These are phyloP conservation scores for Salix koriyanagi DNA, from an alignment of 345 rosid genomes.

Conservation along the genomic window DNA sequence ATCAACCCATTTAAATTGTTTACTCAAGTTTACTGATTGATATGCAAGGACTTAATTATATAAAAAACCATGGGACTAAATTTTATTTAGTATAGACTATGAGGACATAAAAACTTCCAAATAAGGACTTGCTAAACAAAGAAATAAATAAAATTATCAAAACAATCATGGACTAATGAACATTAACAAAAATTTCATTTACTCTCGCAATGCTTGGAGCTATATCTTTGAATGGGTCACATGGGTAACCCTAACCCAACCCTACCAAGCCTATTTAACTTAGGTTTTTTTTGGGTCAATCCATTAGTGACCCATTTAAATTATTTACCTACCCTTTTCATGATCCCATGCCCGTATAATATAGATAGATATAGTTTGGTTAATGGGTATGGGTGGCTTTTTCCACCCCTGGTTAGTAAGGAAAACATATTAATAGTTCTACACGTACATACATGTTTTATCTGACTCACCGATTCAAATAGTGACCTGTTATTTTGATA, in stretches of 20 bases:
- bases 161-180: background rate
- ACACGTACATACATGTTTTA: background rate
- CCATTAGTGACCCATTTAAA: background rate
- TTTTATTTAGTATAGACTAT: background rate
- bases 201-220: background rate
- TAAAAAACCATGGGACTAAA: background rate
- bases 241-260: background rate
- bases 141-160: background rate
- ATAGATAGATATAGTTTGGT: background rate
- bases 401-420: background rate
- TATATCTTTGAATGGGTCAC: background rate
- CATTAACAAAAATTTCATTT: background rate
- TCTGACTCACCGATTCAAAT: background rate
- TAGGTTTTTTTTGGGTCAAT: background rate
- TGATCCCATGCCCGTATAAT: background rate
- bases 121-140: background rate
- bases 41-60: background rate
- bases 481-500: background rate
- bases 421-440: background rate
- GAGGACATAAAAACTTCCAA: background rate
- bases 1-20: background rate
- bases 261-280: background rate
- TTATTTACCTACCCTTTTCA: background rate
- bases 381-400: background rate
- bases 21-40: background rate